phyloP scores from a whole-genome alignment of 768 basidiomycete species.

The Lentinula detonsa region DNA sequence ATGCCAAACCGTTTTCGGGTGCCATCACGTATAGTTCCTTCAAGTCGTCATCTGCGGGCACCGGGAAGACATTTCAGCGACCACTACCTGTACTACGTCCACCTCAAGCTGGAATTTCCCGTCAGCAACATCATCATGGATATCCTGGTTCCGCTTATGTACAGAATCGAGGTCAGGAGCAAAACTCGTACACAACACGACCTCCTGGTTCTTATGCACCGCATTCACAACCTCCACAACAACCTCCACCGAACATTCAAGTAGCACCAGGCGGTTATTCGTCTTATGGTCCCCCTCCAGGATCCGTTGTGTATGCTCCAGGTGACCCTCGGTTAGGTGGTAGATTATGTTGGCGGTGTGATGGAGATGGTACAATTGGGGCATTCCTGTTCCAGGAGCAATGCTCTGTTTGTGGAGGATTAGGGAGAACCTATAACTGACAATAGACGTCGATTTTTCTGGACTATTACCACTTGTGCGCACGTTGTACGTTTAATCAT shows the following conservation, averaged over 20 bases:
- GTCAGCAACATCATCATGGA: slow-evolving; percentile 6
- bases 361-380: slow-evolving; percentile 37
- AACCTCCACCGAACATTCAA: neutral
- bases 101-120: slow-evolving; percentile 12
- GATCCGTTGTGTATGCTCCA: slow-evolving; percentile 43
- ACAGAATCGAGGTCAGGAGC: slow-evolving; percentile 11
- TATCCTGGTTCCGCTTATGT: slow-evolving; percentile 9
- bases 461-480: neutral
- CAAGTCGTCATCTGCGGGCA: slow-evolving; percentile 6
- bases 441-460: neutral
- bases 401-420: slow-evolving; percentile 57
- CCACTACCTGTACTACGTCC: slow-evolving; percentile 26
- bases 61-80: slow-evolving; percentile 26
- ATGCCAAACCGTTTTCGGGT: slow-evolving; percentile 54
- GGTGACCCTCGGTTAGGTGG: slow-evolving; percentile 75
- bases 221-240: slow-evolving; percentile 9
- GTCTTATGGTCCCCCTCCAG: slow-evolving; percentile 22
- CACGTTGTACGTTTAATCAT: neutral
- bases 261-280: neutral
- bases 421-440: slow-evolving; percentile 46
- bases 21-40: slow-evolving; percentile 49
- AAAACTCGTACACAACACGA: slow-evolving; percentile 5
- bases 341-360: slow-evolving; percentile 55
- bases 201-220: slow-evolving; percentile 11
- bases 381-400: slow-evolving; percentile 46